Base-by-base conservation (phyloP, 352 stramenopile species). In the Phytophthora kernoviae region DNA sequence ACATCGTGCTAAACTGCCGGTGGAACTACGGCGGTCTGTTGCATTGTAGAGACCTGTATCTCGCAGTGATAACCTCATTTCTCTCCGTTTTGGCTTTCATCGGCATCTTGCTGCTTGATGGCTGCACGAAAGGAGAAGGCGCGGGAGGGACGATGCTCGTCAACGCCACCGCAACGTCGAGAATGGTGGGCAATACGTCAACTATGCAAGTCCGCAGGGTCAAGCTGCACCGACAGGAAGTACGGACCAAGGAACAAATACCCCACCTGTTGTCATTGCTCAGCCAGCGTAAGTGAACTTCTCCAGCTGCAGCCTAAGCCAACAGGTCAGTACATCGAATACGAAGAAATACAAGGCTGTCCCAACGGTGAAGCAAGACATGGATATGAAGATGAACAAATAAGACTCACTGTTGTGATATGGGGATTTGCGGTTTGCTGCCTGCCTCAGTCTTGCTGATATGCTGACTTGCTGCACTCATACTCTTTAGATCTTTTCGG, bases 401-500 rank as follows among this genome's bases (percentile, higher is more conserved):
- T 64, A 63, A 45, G 20, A 68, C 60, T 68, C 53, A 63, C 53
- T 65, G 52, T 65, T 65, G 48, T 47, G 60, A 57, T 64, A 45
- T 68, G 59, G 21, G 59, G 26, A 12, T 20, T 6, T 48, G 22
- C 18, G 26, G 41, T 39, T 37, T 54, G 54, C 56, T 54, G 36
- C 46, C 32, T 65, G 62, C 54, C 40, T 57, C 22, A 20, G 39
- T 43, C 54, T 18, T 46, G 39, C 30, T 50, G 46, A 30, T 43
- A 7, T 30, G 24, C 24, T 30, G 24, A 6, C 24, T 30, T 30
- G 24, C 24, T 30, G 24, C 3, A 3, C 6, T 30, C 37, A 36
- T 34, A 40, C 18, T 18, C 10, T 77, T 82, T 84, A 98, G 63
- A 99, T 74, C 81, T 99, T 99, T 61, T 98, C 85, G 5, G 95